Evolutionary conservation across 108 stramenopile species (phyloP), one percentile per base, ranked within the genome.

Genomic region (Stephanodiscus minutulus): DNA sequence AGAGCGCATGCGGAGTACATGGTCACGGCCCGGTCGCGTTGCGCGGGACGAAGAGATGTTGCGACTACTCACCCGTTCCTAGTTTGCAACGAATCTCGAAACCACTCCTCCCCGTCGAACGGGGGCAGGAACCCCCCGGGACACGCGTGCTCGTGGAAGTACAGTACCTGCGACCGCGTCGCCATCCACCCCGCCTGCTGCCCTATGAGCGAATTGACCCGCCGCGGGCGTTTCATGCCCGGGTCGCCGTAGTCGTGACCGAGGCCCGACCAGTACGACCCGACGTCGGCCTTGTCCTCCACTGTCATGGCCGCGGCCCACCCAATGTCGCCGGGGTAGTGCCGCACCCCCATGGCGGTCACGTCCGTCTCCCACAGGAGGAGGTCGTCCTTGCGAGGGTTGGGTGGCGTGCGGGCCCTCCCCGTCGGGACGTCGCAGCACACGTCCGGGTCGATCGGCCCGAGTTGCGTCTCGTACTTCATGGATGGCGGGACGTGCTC

Each of bases 101-200:
- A 56, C 70, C 83, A 91, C 63, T 67, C 61, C 13, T 73, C 49
- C 57, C 70, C 56, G 66, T 86, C 81, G 64, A 85, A 93, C 8
- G 89, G 92, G 10, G 92, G 92, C 8, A 93, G 62, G 57, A 93
- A 85, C 1, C 68, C 76, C 33, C 83, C 87, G 43, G 77, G 68
- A 53, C 92, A 93, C 11, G 84, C 77, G 35, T 84, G 78, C 29
- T 70, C 66, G 39, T 77, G 70, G 25, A 89, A 87, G 65, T 93
- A 72, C 63, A 87, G 72, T 2, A 92, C 77, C 68, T 92, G 90
- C 10, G 68, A 70, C 29, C 82, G 71, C 21, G 85, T 91, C 31
- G 88, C 84, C 86, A 93, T 90, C 89, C 89, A 93, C 3, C 92
- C 92, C 27, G 87, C 92, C 70, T 88, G 86, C 28, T 90, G 85